A percentile compares a stretch with the other conserved stretches of the same genome.
These are phyloP conservation scores for Penicillium sp. DNA, from an alignment of 2,329 filamentous ascomycete genomes.

Conservation along the genomic window DNA sequence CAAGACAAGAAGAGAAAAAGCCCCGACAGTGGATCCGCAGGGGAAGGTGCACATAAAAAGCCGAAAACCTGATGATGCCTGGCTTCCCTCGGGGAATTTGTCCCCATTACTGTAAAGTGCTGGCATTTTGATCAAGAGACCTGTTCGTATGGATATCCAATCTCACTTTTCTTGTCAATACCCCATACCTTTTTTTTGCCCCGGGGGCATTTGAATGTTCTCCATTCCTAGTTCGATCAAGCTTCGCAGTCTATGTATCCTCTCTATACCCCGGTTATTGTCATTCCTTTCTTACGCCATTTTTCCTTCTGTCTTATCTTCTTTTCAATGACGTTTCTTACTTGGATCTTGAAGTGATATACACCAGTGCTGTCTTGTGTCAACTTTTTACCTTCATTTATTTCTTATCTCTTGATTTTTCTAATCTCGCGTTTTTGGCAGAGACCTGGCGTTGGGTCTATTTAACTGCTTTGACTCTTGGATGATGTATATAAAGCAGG, in stretches of 20 bases:
- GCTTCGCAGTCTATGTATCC: conserved; percentile 13
- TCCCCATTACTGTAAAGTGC: background rate
- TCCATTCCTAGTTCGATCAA: conserved; percentile 13
- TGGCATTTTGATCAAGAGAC: conserved; percentile 4
- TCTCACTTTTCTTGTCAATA: conserved; percentile 9
- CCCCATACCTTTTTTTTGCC: conserved; percentile 1
- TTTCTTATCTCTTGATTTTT: conserved; percentile 10
- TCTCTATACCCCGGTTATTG: conserved; percentile 24
- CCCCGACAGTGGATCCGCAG: conserved; percentile 37
- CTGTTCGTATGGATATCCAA: conserved; percentile 10
- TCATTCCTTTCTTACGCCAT: conserved; percentile 3
- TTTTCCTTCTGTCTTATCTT: conserved; percentile 6
- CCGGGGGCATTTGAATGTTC: conserved; percentile 4
- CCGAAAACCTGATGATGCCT: conserved; percentile 33
- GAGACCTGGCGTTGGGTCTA: conserved; percentile 12
- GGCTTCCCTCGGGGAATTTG: background rate
- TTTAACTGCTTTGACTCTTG: conserved; percentile 11
- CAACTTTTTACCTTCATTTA: conserved; percentile 10
- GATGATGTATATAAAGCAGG: conserved; percentile 19
- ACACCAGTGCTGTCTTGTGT: conserved; percentile 6
- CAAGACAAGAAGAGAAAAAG: conserved; percentile 47
- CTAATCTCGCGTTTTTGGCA: conserved; percentile 1
- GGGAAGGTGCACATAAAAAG: conserved; percentile 38
- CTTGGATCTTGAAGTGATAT: conserved; percentile 11
- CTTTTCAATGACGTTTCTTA: conserved; percentile 3